phyloP scores from a whole-genome alignment of 2,329 filamentous ascomycete genomes.

The Aspergillus aculeatus region DNA sequence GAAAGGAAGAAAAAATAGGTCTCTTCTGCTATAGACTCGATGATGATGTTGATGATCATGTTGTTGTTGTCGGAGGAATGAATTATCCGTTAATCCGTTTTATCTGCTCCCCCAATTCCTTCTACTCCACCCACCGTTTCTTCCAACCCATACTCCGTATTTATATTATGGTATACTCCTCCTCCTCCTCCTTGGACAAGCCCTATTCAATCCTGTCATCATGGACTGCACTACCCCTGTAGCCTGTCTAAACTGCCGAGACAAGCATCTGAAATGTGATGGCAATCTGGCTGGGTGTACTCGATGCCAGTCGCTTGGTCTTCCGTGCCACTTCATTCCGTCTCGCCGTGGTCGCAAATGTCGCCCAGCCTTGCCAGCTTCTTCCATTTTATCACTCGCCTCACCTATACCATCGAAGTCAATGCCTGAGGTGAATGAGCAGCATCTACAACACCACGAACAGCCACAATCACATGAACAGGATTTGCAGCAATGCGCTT shows the following conservation, averaged over 20 bases:
- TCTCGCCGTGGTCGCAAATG: conserved; percentile 5
- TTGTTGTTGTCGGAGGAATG: too few species aligned
- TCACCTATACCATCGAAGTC: background rate
- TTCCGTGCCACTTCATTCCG: conserved; percentile 6
- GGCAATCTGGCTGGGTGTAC: conserved; percentile 7
- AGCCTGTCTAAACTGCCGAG: conserved; percentile 8
- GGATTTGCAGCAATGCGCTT: background rate
- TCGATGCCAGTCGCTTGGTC: conserved; percentile 4
- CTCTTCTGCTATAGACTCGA: too few species aligned
- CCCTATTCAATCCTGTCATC: too few species aligned
- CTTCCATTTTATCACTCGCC: background rate
- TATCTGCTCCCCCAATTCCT: too few species aligned
- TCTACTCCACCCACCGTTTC: too few species aligned
- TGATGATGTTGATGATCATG: too few species aligned
- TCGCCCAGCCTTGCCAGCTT: background rate
- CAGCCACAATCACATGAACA: background rate
- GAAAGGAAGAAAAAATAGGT: too few species aligned
- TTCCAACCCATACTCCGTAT: too few species aligned
- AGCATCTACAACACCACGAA: background rate
- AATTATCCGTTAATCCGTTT: too few species aligned
- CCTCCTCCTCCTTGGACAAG: too few species aligned
- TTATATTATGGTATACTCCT: too few species aligned
- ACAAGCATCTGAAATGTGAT: conserved; percentile 10
- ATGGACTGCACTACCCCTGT: conserved; percentile 2
- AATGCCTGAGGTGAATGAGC: background rate